Base-by-base conservation (phyloP, 1,284 basidiomycete species). In the Dichomitus squalens region DNA sequence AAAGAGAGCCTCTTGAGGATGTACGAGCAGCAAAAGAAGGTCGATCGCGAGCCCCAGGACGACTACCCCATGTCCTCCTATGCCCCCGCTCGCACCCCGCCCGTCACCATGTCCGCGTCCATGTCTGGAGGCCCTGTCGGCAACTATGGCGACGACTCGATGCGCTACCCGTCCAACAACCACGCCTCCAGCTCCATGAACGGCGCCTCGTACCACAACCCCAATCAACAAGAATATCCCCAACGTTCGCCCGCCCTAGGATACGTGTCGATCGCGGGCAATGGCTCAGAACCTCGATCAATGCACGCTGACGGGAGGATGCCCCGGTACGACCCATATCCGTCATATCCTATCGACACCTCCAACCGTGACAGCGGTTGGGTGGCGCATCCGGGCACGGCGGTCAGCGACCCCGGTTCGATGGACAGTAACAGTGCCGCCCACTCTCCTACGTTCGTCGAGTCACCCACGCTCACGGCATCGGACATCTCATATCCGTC, bases 1-100 rank as follows among this genome's bases (percentile, higher is more conserved):
- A 85, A 87, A 47, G 90, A 92, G 73, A 86, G 82, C 65, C 80
- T 85, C 66, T 86, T 86, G 84, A 78, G 80, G 66, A 78, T 82
- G n/a, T 75, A 88, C 23, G 87, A 81, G 80, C 82, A 80, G 59
- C 72, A 83, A 49, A 81, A 79, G 69, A 63, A 69, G 59, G 78
- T 80, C 61, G 76, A 75, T 59, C 72, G 77, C 52, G 85, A 85
- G 39, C 72, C 77, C 31, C 85, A 86, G 53, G 73, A 76, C 60
- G 85, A 86, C 67, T 75, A 84, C 40, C 81, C 83, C 11, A 73
- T 81, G 49, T 78, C 83, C 76, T 79, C 73, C 57, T 73, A 71
- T 55, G 52, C 66, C 14, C 64, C 72, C 47, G 63, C 69, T 57
- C 72, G 71, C 63, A 66, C 69, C 39, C 70, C 72, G 31, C 64